Evolutionary conservation across 306 rosid species (phyloP), one percentile per base, ranked within the genome.

Genomic region (Parietaria judaica): DNA sequence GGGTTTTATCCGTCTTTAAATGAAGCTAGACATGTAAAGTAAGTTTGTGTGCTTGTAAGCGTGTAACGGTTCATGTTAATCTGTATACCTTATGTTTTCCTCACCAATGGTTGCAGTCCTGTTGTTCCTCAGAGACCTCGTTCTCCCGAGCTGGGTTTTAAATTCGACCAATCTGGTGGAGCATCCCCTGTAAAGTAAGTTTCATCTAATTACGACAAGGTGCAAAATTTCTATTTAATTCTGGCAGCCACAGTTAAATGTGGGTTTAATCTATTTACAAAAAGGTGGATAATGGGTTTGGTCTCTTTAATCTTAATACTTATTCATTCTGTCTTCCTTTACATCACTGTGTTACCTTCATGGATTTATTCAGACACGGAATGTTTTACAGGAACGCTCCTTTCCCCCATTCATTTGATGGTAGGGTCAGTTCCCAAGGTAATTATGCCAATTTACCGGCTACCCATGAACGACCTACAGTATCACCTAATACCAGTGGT

Each of bases 301-400:
- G 51, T 34, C 55, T 66, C 43, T 72, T 60, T 45, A 67, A 67
- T 43, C 55, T 13, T 34, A 60, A 56, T 54, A 65, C 50, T 61
- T 51, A 60, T 52, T 56, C 35, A 34, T 46, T 36, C 66, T 34
- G 8, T 44, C 65, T 23, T 56, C 56, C 51, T 61, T 31, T 9
- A 16, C 4, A 12, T 35, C 58, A 17, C 56, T 60, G 66, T 75
- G 68, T 58, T 62, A 38, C 56, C 65, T 56, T 53, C 45, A 69
- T 50, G 12, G 44, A 66, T 64, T 16, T 68, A 15, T 68, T 72
- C 31, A 23, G 1, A 23, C 31, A 23, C 31, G 31, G 56, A 66
- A 71, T 47, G 50, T 47, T 44, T 4, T 54, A 66, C 73, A 89
- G 95, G 80, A 72, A 77, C 36, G 65, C 75, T 70, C 61, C 62